Evolutionary conservation across 1,284 basidiomycete genomes (phyloP).

Genomic region (Cronartium quercuum): DNA sequence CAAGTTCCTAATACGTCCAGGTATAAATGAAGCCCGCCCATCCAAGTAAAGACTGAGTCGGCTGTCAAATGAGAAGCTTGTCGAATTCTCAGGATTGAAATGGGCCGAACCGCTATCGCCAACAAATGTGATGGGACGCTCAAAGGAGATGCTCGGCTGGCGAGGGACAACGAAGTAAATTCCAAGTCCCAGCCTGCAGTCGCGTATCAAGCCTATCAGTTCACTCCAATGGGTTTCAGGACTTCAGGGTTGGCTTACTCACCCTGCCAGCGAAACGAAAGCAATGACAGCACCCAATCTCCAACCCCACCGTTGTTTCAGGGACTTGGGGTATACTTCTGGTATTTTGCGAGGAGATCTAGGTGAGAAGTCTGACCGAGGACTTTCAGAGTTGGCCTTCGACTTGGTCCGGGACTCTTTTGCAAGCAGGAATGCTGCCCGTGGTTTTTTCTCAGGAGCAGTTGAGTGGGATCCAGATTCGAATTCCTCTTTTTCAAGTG

Average conservation of each 20-base stretch:
- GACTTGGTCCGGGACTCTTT: not conserved
- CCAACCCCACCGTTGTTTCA: constrained; percentile 9
- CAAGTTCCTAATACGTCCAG: not conserved
- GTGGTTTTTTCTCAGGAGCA: not conserved
- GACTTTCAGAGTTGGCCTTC: not conserved
- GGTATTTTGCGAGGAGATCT: not conserved
- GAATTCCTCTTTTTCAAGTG: not conserved
- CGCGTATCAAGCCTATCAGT: not conserved
- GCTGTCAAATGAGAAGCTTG: constrained; percentile 19
- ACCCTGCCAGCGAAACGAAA: constrained; percentile 15
- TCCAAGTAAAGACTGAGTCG: constrained; percentile 12
- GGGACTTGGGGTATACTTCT: not conserved
- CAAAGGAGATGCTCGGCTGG: constrained; percentile 24
- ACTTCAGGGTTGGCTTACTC: not conserved
- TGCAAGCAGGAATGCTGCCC: too few species aligned
- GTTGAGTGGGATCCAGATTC: not conserved
- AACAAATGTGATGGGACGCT: constrained; percentile 3
- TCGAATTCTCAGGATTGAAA: constrained; percentile 15
- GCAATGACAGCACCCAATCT: constrained; percentile 16
- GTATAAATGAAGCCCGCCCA: constrained; percentile 16
- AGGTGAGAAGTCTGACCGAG: not conserved
- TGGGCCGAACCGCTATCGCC: not conserved
- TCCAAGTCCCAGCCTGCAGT: constrained; percentile 12
- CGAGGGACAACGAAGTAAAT: constrained; percentile 18
- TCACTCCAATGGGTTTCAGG: not conserved